phyloP scores from a whole-genome alignment of 257 asterid genomes.

The Avicennia marina region DNA sequence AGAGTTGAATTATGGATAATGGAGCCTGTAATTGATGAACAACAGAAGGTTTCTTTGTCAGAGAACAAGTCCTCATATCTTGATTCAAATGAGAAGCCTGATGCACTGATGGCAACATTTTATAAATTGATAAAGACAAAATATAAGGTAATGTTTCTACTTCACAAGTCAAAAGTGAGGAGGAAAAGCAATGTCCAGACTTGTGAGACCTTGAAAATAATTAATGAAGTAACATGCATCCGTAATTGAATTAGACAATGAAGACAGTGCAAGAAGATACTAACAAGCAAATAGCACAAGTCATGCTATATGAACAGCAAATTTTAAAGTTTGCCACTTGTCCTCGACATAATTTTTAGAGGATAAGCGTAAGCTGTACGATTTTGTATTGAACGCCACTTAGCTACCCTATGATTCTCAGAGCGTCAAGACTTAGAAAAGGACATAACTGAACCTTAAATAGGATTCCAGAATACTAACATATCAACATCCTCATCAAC shows the following conservation, averaged over 20 bases:
- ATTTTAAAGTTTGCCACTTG: too few relatives aligned
- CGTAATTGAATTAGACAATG: background rate
- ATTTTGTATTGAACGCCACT: too few relatives aligned
- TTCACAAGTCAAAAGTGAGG: background rate
- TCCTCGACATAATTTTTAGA: too few relatives aligned
- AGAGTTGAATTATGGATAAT: background rate
- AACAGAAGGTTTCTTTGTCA: conserved; percentile 1
- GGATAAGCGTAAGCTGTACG: too few relatives aligned
- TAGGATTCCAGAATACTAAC: too few relatives aligned
- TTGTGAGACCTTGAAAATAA: background rate
- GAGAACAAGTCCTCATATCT: background rate
- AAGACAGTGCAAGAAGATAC: background rate
- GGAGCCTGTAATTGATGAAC: too few relatives aligned
- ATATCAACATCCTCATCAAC: too few relatives aligned
- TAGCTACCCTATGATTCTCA: too few relatives aligned
- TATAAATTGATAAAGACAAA: background rate
- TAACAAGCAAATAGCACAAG: too few relatives aligned
- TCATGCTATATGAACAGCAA: too few relatives aligned
- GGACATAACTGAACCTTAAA: too few relatives aligned
- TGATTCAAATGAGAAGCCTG: background rate
- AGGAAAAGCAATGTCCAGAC: background rate
- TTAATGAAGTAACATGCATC: background rate
- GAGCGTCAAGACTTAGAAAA: too few relatives aligned
- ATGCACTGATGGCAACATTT: background rate
- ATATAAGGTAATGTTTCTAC: background rate